Conservation (phyloP, 2,329 filamentous ascomycete species). For the Cladosporium sp. region DNA sequence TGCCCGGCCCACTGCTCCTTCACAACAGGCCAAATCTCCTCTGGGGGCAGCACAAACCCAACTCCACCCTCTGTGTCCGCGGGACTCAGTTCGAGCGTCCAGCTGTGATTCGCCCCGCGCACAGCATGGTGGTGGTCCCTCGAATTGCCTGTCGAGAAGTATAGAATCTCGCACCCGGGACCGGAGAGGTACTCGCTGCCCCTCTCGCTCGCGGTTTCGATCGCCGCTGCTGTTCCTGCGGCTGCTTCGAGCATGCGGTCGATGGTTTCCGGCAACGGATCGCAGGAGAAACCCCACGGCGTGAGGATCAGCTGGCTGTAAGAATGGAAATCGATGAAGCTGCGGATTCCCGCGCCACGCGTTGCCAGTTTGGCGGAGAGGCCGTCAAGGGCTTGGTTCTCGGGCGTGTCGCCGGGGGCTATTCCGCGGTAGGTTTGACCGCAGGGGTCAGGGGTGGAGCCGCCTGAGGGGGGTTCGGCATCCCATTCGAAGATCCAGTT, state of each 20-base stretch:
- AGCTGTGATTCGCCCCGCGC: conserved; percentile 47
- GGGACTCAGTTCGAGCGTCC: conserved; percentile 52
- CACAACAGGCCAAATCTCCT: conserved; percentile 51
- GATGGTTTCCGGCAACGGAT: conserved; percentile 48
- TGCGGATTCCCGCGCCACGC: conserved; percentile 43
- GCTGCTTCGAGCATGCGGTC: conserved; percentile 55
- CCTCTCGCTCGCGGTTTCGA: conserved; percentile 54
- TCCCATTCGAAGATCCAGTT: conserved; percentile 60
- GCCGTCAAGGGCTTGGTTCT: conserved; percentile 54
- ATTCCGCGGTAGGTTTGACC: conserved; percentile 49
- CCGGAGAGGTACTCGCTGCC: conserved; percentile 47
- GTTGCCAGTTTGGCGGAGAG: conserved; percentile 42
- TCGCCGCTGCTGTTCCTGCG: conserved; percentile 52
- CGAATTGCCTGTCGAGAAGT: conserved; percentile 54
- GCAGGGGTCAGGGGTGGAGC: conserved; percentile 55
- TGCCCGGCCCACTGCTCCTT: conserved; percentile 48
- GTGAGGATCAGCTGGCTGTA: conserved; percentile 63
- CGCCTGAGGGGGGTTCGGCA: conserved; percentile 44
- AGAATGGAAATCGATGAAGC: conserved; percentile 67
- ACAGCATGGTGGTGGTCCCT: conserved; percentile 50
- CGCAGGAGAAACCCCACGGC: conserved; percentile 63
- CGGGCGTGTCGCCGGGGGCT: conserved; percentile 50
- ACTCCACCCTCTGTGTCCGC: conserved; percentile 47
- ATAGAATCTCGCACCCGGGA: conserved; percentile 62
- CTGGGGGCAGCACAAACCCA: conserved; percentile 54